Evolutionary conservation across 257 asterid species (phyloP).

Genomic region (Penstemon newberryi): DNA sequence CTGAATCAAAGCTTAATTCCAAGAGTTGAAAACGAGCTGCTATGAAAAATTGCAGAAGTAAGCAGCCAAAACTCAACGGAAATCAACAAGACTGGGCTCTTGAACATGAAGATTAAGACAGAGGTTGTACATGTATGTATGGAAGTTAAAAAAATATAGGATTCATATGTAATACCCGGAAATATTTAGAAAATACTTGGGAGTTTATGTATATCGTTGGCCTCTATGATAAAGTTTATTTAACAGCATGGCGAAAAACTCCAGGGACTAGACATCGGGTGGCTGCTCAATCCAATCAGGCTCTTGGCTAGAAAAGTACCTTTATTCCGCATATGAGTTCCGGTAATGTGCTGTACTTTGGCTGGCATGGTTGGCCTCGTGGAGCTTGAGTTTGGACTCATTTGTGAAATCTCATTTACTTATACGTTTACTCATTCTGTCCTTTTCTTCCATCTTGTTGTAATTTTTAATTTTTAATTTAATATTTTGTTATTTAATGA

Average conservation of each 20-base stretch:
- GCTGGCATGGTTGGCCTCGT: background rate
- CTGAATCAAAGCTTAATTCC: background rate
- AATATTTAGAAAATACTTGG: no score
- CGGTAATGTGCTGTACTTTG: background rate
- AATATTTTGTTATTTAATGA: background rate
- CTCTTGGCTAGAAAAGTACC: background rate
- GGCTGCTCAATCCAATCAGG: background rate
- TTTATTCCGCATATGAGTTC: background rate
- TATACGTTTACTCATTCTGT: background rate
- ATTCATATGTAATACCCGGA: background rate
- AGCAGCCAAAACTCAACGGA: conserved; percentile 7
- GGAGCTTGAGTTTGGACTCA: background rate
- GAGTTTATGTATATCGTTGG: no score
- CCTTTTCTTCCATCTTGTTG: background rate
- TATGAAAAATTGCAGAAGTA: conserved; percentile 3
- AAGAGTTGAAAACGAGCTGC: background rate
- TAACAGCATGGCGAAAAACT: no score
- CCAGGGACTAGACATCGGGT: no score
- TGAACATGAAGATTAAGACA: background rate
- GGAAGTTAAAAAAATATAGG: background rate
- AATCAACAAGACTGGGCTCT: background rate
- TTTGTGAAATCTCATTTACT: conserved; percentile 13
- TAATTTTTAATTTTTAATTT: background rate
- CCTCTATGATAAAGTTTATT: no score
- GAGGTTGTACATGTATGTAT: background rate